Evolutionary conservation across 148 eudicot genomes (phyloP), one percentile per base, ranked within the genome.

Genomic region (Chenopodium album): DNA sequence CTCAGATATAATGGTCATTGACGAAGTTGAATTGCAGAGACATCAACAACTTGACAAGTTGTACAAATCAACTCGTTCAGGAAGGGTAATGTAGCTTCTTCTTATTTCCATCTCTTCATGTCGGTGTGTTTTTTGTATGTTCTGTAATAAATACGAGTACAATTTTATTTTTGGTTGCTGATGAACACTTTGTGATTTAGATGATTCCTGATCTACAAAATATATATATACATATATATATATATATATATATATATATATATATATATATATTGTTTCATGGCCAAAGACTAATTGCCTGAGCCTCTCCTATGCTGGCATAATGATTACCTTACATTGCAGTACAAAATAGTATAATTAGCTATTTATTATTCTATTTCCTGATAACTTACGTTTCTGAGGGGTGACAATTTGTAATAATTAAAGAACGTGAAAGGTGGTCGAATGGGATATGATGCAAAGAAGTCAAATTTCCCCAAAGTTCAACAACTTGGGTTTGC

Each of bases 51-150:
- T 95, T 65, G 98, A 95, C 81, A 92, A 92, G 85, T 65, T 95
- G 59, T 95, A 95, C 92, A 88, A 90, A 84, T 89, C 97, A 76
- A 95, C 98, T 79, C 96, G 98, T 23, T 84, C 93, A 78, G 95
- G 92, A 87, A 92, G 94, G 92, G 98, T 95, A 89, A 77, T 75
- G 76, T 31, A 70, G 62, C 83, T 32, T 70, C 28, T 79, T 17
- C 22, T 31, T 46, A 59, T 46, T 46, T 29, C 52, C 70, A 64
- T 75, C 65, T 56, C 23, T 50, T 23, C 5, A 50, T 48, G 75
- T 78, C 65, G 59, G 17, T 82, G 19, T 59, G 9, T 32, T 77
- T 82, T 20, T 46, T 71, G 50, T 28, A 17, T 41, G 44, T 5
- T 41, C 44, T 41, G 5, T 41, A 41, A 41, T 41, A 41, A 41